phyloP scores from a whole-genome alignment of 306 rosid genomes.

The Pterocarpus macrocarpus region DNA sequence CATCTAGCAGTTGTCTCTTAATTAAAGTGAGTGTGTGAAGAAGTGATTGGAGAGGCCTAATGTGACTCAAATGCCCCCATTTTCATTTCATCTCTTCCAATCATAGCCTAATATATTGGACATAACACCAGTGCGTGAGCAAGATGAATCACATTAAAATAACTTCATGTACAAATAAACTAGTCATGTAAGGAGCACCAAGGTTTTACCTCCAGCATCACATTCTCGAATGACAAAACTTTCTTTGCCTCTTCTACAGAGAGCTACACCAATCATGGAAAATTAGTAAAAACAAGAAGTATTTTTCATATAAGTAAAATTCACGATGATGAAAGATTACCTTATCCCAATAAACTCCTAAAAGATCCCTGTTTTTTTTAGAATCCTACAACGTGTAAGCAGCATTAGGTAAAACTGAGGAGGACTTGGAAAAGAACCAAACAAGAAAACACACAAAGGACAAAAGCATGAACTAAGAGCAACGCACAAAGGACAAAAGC shows the following conservation, averaged over 20 bases:
- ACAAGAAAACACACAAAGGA: conserved; percentile 17
- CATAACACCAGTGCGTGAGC: conserved; percentile 28
- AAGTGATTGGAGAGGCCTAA: conserved; percentile 15
- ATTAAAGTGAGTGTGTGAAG: conserved; percentile 26
- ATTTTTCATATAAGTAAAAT: conserved; percentile 34
- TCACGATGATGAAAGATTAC: conserved; percentile 54
- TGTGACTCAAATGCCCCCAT: conserved; percentile 23
- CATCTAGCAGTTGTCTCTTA: background rate
- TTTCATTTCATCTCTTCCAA: conserved; percentile 39
- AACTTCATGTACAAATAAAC: conserved; percentile 39
- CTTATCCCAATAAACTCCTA: conserved; percentile 94
- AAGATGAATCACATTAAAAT: conserved; percentile 39
- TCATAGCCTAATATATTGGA: conserved; percentile 20
- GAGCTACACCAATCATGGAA: conserved; percentile 63
- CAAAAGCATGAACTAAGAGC: conserved; percentile 13
- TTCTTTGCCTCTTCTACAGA: conserved; percentile 80
- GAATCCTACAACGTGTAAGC: conserved; percentile 73
- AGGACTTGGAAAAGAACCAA: conserved; percentile 34
- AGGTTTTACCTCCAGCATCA: conserved; percentile 68
- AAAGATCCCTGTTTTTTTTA: conserved; percentile 68
- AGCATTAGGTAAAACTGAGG: conserved; percentile 45
- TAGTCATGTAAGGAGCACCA: conserved; percentile 26
- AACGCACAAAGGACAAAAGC: conserved; percentile 12
- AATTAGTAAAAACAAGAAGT: conserved; percentile 42
- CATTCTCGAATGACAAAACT: conserved; percentile 75